Percentiles rank a stretch among this genome's conserved stretches.
These are phyloP conservation scores for Naganishia antarctica DNA, from an alignment of 768 basidiomycete species.

Conservation along the genomic window DNA sequence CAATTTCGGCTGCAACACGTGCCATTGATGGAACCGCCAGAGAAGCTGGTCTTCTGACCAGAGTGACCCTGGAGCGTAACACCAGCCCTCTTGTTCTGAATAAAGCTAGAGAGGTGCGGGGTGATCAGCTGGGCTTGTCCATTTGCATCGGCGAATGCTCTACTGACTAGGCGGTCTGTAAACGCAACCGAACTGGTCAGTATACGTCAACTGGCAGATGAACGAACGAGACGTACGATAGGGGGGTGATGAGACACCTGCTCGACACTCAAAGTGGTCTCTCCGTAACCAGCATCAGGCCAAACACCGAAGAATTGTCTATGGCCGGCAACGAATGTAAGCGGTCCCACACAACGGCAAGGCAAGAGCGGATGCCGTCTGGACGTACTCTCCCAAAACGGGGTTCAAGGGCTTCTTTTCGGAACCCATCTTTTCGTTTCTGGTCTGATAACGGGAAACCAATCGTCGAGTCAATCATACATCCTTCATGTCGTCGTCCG, in stretches of 20 bases:
- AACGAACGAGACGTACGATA: conserved; percentile 41
- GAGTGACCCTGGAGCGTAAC: conserved; percentile 76
- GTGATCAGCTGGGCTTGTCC: background rate
- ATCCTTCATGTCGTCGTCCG: background rate
- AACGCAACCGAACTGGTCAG: conserved; percentile 11
- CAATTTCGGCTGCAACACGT: conserved; percentile 21
- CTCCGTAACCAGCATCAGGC: conserved; percentile 72
- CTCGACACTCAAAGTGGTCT: conserved; percentile 78
- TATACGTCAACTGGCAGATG: background rate
- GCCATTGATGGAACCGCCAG: conserved; percentile 56
- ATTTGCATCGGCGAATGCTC: background rate
- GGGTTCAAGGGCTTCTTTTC: conserved; percentile 99
- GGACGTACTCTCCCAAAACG: conserved; percentile 67
- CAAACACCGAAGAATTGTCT: conserved; percentile 81
- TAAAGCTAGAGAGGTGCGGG: conserved; percentile 57
- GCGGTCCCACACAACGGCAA: too few species aligned
- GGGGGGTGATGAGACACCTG: conserved; percentile 88
- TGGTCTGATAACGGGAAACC: conserved; percentile 56
- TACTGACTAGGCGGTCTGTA: conserved; percentile 44
- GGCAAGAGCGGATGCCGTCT: too few species aligned
- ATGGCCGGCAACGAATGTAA: too few species aligned
- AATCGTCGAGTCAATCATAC: background rate
- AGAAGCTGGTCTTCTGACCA: conserved; percentile 93
- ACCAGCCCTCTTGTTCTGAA: conserved; percentile 73
- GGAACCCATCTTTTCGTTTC: conserved; percentile 91